These are phyloP conservation scores for Bryoerythrophyllum caledonicum DNA, from an alignment of 225 moss, liverwort and hornwort genomes.

Conservation along the genomic window DNA sequence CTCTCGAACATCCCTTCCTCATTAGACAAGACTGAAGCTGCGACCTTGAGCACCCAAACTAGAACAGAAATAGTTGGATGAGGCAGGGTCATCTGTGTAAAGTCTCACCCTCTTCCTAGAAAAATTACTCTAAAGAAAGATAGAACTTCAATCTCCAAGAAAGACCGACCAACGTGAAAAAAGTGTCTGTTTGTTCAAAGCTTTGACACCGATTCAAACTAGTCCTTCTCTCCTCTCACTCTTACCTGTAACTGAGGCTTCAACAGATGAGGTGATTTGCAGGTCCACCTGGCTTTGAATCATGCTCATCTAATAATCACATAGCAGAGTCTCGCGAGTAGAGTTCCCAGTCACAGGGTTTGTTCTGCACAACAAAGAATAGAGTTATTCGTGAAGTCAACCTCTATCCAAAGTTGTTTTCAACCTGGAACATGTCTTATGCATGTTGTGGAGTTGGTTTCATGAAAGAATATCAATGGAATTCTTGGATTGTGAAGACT, in stretches of 20 bases:
- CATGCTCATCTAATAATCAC: conserved; percentile 48
- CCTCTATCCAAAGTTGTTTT: too few species aligned
- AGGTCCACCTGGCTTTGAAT: conserved; percentile 5
- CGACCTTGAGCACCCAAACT: conserved; percentile 17
- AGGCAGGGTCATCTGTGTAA: conserved; percentile 13
- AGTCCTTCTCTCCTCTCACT: not conserved
- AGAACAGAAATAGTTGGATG: conserved; percentile 16
- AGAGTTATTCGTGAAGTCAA: not conserved
- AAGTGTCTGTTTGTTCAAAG: too few species aligned
- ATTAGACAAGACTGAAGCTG: conserved; percentile 4
- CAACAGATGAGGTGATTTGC: not conserved
- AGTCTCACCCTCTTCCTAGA: not conserved
- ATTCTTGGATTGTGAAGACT: too few species aligned
- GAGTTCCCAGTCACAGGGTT: conserved; percentile 91
- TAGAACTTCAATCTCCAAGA: too few species aligned
- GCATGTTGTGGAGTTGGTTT: too few species aligned
- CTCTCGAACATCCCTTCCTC: conserved; percentile 6
- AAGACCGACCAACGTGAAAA: too few species aligned
- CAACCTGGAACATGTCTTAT: too few species aligned
- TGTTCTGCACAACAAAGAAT: conserved; percentile 43
- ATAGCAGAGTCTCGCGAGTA: conserved; percentile 87
- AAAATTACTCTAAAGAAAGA: not conserved
- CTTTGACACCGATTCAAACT: not conserved
- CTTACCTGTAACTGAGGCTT: conserved; percentile 1
- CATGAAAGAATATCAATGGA: too few species aligned